Conservation (phyloP, 306 rosid genomes). For the Herpetospermum pedunculosum region DNA sequence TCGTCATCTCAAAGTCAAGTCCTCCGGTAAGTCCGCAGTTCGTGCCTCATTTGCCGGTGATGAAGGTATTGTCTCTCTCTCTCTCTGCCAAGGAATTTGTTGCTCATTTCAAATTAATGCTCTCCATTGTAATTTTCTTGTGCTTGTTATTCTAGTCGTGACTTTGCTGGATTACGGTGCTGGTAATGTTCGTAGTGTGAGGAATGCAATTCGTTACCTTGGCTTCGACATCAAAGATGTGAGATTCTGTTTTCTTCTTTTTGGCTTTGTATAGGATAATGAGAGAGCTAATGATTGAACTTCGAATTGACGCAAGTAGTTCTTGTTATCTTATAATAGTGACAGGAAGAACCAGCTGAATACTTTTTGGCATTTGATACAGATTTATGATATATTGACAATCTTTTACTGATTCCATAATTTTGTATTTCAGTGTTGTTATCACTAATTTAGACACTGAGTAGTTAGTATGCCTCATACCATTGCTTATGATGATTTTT, state of each 20-base stretch:
- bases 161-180: slow-evolving; percentile 92
- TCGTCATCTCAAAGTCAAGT: slow-evolving; percentile 16
- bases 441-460: not conserved
- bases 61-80: slow-evolving; percentile 36
- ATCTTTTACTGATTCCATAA: not conserved
- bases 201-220: slow-evolving; percentile 71
- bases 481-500: not conserved
- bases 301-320: not conserved
- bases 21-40: slow-evolving; percentile 35
- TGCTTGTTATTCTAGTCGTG: slow-evolving; percentile 33
- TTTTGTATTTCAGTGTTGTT: not conserved
- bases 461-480: not conserved
- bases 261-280: not conserved
- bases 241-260: not conserved
- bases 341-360: not conserved
- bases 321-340: not conserved
- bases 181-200: slow-evolving; percentile 84
- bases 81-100: not conserved
- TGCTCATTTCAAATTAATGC: not conserved
- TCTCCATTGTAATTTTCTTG: not conserved
- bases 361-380: not conserved
- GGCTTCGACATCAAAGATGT: slow-evolving; percentile 91
- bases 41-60: slow-evolving; percentile 56
- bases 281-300: not conserved
- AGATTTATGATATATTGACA: not conserved